phyloP scores from a whole-genome alignment of 1,139 yeast species.

The Blastobotrys niveus region DNA sequence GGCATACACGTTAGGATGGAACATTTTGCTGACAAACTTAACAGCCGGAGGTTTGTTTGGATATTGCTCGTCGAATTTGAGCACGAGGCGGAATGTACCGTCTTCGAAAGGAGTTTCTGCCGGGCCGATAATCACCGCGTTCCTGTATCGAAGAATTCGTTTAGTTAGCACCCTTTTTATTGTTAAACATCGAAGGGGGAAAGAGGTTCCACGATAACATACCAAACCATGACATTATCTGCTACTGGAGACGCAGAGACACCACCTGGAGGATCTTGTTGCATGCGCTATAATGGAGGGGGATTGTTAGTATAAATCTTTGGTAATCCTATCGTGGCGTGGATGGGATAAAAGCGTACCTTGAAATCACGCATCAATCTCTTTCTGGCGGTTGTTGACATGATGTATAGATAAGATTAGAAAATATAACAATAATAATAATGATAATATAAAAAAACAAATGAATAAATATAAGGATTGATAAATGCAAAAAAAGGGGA shows the following conservation, averaged over 20 bases:
- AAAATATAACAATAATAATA: not conserved
- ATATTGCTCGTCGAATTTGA: constrained; percentile 94
- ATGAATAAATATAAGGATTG: too few species aligned
- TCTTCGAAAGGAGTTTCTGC: constrained; percentile 97
- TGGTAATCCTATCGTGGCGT: not conserved
- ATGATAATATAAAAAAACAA: not conserved
- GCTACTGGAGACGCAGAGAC: constrained; percentile 96
- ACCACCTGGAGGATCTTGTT: constrained; percentile 97
- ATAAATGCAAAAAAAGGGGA: too few species aligned
- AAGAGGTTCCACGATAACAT: constrained; percentile 24
- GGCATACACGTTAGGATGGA: constrained; percentile 96
- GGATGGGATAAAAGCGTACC: constrained; percentile 41
- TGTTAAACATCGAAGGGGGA: too few species aligned
- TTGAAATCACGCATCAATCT: constrained; percentile 98
- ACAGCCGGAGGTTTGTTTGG: constrained; percentile 97
- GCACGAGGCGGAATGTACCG: constrained; percentile 82
- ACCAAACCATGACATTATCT: constrained; percentile 93
- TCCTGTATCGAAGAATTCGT: constrained; percentile 47
- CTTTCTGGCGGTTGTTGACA: constrained; percentile 98
- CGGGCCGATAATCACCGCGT: constrained; percentile 97
- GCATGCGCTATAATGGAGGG: constrained; percentile 63
- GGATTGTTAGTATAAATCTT: too few species aligned
- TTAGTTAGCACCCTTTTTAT: not conserved
- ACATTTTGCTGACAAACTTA: constrained; percentile 87
- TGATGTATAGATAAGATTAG: constrained; percentile 28